These are phyloP conservation scores for Alloteropsis semialata DNA, from an alignment of 176 grass and related monocot species.

Conservation along the genomic window DNA sequence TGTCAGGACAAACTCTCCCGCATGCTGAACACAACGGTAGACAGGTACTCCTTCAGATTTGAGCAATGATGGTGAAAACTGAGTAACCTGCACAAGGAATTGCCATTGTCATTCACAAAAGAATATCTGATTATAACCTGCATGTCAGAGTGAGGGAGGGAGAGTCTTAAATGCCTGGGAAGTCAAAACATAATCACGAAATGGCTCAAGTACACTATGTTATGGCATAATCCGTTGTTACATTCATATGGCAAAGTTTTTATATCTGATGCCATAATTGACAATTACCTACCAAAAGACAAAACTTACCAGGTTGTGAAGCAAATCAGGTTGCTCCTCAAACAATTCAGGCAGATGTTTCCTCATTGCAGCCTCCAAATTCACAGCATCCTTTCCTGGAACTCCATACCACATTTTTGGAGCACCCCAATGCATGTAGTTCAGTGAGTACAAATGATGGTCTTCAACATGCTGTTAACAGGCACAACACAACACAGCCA, in stretches of 20 bases:
- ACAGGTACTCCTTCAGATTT: constrained; percentile 85
- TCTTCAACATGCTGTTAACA: constrained; percentile 99
- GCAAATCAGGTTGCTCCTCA: constrained; percentile 92
- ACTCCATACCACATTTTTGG: constrained; percentile 97
- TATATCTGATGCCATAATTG: too few relatives aligned
- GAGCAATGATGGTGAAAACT: constrained; percentile 90
- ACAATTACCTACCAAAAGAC: neutral
- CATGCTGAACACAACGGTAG: constrained; percentile 73
- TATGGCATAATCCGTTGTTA: neutral
- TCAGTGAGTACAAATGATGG: constrained; percentile 95
- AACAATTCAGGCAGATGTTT: constrained; percentile 84
- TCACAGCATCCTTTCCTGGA: constrained; percentile 61
- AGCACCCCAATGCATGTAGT: constrained; percentile 99
- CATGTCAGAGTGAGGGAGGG: too few relatives aligned
- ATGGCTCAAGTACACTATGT: neutral
- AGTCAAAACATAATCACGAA: neutral
- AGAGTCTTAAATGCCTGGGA: neutral
- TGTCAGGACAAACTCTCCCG: constrained; percentile 87
- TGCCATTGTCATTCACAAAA: constrained; percentile 9
- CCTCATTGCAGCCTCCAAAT: constrained; percentile 89
- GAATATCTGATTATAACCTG: constrained; percentile 6
- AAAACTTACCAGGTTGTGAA: constrained; percentile 83
- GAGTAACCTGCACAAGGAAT: constrained; percentile 71
- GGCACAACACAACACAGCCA: too few relatives aligned
- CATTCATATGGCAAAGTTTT: neutral